A percentile compares a stretch with the other conserved stretches of the same genome.
These are phyloP conservation scores for Sclerotinia sclerotiorum DNA, from an alignment of 2,329 filamentous ascomycete genomes.

Conservation along the genomic window DNA sequence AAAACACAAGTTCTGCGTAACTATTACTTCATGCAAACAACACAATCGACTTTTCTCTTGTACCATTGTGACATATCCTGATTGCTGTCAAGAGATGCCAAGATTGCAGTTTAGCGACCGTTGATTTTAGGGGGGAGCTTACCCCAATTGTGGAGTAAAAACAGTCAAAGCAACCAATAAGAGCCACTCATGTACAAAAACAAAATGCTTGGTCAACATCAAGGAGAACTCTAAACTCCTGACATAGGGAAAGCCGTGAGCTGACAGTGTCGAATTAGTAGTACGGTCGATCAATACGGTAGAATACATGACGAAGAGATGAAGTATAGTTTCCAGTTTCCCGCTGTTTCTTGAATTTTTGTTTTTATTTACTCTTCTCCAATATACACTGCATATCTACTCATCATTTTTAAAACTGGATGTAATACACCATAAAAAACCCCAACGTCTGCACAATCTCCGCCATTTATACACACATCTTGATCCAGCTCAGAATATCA, in stretches of 20 bases:
- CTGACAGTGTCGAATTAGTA: background rate
- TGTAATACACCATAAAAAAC: background rate
- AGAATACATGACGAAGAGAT: background rate
- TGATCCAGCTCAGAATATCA: background rate
- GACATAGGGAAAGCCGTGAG: too few species aligned
- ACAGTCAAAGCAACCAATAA: background rate
- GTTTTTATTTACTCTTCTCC: background rate
- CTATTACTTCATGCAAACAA: background rate
- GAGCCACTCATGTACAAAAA: background rate
- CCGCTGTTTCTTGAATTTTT: background rate
- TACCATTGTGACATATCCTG: background rate
- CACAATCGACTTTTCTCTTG: rapidly evolving
- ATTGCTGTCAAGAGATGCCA: background rate
- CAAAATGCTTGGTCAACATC: background rate
- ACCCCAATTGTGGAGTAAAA: background rate
- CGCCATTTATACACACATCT: background rate
- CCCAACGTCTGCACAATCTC: too few species aligned
- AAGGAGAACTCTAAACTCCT: background rate
- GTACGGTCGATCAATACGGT: background rate
- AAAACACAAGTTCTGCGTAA: too few species aligned
- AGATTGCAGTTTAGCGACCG: background rate
- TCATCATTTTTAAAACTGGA: background rate
- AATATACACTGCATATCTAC: background rate
- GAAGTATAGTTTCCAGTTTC: background rate
- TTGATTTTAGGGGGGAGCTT: background rate